Percentiles rank a stretch among this genome's conserved stretches.
Conservation (phyloP, 495 filamentous ascomycete species). For the Glonium stellatum region DNA sequence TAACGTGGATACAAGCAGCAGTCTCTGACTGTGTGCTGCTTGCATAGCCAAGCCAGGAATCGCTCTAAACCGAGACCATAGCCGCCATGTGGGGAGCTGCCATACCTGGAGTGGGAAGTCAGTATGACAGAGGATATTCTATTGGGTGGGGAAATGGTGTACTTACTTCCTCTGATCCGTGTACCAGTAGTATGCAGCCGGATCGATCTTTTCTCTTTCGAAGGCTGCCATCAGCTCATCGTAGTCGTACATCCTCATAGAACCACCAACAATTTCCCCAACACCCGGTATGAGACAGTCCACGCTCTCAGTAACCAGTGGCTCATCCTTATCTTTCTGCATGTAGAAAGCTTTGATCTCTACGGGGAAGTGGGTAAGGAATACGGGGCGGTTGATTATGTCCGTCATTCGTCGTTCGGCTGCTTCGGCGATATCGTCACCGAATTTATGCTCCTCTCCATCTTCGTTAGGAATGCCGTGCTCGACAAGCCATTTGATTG, state of each 20-base stretch:
- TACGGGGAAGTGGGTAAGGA: slow-evolving; percentile 93
- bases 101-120: slow-evolving; percentile 57
- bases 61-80: slow-evolving; percentile 94
- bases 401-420: slow-evolving; percentile 97
- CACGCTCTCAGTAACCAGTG: slow-evolving; percentile 89
- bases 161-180: slow-evolving; percentile 96
- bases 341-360: slow-evolving; percentile 99
- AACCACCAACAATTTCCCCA: slow-evolving; percentile 93
- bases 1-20: slow-evolving; percentile 89
- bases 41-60: slow-evolving; percentile 94
- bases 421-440: slow-evolving; percentile 97
- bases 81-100: slow-evolving; percentile 87
- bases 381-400: slow-evolving; percentile 87
- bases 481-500: slow-evolving; percentile 85
- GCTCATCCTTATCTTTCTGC: slow-evolving; percentile 79
- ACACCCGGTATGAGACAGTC: slow-evolving; percentile 95
- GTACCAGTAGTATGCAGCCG: slow-evolving; percentile 95
- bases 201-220: slow-evolving; percentile 75
- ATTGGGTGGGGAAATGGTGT: neutral
- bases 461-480: slow-evolving; percentile 92
- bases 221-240: slow-evolving; percentile 90
- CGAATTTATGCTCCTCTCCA: slow-evolving; percentile 79
- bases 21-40: slow-evolving; percentile 83
- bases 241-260: slow-evolving; percentile 91
- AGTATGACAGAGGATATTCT: slow-evolving; percentile 18